A percentile compares a stretch with the other conserved stretches of the same genome.
phyloP scores from a whole-genome alignment of 441 rosid species.

The Hura crepitans region DNA sequence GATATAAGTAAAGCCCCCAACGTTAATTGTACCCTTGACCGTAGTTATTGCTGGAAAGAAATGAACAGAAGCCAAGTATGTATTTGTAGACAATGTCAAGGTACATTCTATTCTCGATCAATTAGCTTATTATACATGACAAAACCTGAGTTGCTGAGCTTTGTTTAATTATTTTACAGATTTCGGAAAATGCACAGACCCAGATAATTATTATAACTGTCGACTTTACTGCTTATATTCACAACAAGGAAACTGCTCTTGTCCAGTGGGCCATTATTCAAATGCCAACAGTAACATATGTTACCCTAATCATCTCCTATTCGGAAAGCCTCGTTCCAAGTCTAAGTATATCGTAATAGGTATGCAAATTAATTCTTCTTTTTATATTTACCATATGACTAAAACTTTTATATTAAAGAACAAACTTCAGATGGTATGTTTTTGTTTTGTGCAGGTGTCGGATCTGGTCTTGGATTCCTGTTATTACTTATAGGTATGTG shows the following conservation, averaged over 20 bases:
- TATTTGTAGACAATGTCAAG: constrained; percentile 10
- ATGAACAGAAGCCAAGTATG: not conserved
- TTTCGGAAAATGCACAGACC: not conserved
- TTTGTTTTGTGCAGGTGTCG: not conserved
- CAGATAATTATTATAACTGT: not conserved
- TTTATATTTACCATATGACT: too few species aligned
- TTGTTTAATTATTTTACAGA: not conserved
- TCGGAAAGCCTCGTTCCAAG: not conserved
- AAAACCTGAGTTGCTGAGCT: not conserved
- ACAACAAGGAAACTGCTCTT: constrained; percentile 1
- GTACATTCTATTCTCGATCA: not conserved
- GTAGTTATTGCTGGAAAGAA: constrained; percentile 15
- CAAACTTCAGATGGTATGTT: too few species aligned
- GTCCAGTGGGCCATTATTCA: not conserved
- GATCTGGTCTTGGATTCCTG: constrained; percentile 17
- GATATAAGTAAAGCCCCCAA: not conserved
- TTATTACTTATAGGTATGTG: constrained; percentile 9
- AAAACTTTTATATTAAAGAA: too few species aligned
- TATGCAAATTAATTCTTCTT: not conserved
- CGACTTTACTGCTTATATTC: constrained; percentile 9
- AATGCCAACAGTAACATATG: too few species aligned
- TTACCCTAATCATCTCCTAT: too few species aligned
- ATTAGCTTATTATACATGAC: not conserved
- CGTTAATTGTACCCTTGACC: not conserved
- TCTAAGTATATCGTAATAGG: constrained; percentile 10